These are phyloP conservation scores for Raffaelea deltoideospora DNA, from an alignment of 2,329 filamentous ascomycete genomes.

Conservation along the genomic window DNA sequence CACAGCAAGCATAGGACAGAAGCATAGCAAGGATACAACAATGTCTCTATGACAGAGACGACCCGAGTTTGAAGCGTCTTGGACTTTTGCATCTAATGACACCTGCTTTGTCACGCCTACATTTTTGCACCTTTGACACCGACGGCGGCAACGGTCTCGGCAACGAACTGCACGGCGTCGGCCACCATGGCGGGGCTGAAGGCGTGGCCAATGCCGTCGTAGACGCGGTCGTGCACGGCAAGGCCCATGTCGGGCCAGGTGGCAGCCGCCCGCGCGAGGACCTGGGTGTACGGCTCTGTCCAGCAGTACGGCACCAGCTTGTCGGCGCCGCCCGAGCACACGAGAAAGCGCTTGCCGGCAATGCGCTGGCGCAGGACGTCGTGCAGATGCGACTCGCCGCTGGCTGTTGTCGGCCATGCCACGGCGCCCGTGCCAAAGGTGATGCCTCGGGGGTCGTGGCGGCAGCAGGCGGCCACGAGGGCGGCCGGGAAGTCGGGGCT, in stretches of 20 bases:
- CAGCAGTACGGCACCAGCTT: conserved; percentile 56
- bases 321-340: conserved; percentile 52
- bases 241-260: conserved; percentile 39
- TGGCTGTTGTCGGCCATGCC: conserved; percentile 12
- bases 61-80: too few species aligned
- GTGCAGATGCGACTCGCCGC: conserved; percentile 22
- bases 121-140: not conserved
- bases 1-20: too few species aligned
- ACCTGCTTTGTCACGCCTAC: too few species aligned
- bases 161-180: conserved; percentile 50
- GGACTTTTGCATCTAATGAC: too few species aligned
- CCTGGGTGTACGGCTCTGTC: conserved; percentile 42
- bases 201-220: conserved; percentile 53
- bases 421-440: conserved; percentile 41
- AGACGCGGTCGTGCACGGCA: conserved; percentile 49
- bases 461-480: conserved; percentile 46
- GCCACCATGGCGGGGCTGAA: conserved; percentile 52
- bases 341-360: conserved; percentile 47
- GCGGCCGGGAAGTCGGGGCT: conserved; percentile 61
- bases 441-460: conserved; percentile 61
- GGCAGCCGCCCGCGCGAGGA: conserved; percentile 39
- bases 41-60: too few species aligned
- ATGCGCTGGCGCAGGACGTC: conserved; percentile 32
- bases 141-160: conserved; percentile 24
- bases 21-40: too few species aligned